phyloP scores from a whole-genome alignment of 2,329 filamentous ascomycete genomes.

The Chalaropsis thielavioides region DNA sequence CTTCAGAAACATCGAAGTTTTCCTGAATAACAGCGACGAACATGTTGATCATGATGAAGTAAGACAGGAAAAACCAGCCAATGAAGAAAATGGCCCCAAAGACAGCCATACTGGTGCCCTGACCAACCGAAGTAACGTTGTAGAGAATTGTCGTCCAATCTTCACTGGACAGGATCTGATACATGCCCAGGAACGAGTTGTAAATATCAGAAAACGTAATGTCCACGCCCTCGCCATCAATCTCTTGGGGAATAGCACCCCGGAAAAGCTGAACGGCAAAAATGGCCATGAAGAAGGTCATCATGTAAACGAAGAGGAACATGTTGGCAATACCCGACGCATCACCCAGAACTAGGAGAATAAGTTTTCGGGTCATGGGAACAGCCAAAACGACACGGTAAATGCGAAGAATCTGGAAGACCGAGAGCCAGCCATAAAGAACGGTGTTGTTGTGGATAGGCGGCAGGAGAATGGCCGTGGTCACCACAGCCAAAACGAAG shows the following conservation, averaged over 20 bases:
- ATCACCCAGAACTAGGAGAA: slow-evolving; percentile 79
- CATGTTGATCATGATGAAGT: slow-evolving; percentile 97
- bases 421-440: slow-evolving; percentile 71
- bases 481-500: slow-evolving; percentile 63
- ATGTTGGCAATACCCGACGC: slow-evolving; percentile 83
- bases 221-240: slow-evolving; percentile 45
- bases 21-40: slow-evolving; percentile 99
- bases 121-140: slow-evolving; percentile 57
- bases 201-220: slow-evolving; percentile 82
- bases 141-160: slow-evolving; percentile 90
- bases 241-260: slow-evolving; percentile 61
- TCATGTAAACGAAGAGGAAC: slow-evolving; percentile 89
- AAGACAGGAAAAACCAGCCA: slow-evolving; percentile 88
- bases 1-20: slow-evolving; percentile 96
- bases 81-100: slow-evolving; percentile 84
- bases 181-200: slow-evolving; percentile 96
- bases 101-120: slow-evolving; percentile 61
- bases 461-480: slow-evolving; percentile 73
- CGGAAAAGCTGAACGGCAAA: slow-evolving; percentile 88
- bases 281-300: slow-evolving; percentile 86
- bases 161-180: slow-evolving; percentile 88
- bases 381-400: slow-evolving; percentile 88
- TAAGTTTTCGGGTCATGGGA: slow-evolving; percentile 72
- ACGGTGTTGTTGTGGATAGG: slow-evolving; percentile 56
- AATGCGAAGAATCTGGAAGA: slow-evolving; percentile 84